Conservation (phyloP, 1,139 yeast genomes). For the Pneumocystis carinii region DNA sequence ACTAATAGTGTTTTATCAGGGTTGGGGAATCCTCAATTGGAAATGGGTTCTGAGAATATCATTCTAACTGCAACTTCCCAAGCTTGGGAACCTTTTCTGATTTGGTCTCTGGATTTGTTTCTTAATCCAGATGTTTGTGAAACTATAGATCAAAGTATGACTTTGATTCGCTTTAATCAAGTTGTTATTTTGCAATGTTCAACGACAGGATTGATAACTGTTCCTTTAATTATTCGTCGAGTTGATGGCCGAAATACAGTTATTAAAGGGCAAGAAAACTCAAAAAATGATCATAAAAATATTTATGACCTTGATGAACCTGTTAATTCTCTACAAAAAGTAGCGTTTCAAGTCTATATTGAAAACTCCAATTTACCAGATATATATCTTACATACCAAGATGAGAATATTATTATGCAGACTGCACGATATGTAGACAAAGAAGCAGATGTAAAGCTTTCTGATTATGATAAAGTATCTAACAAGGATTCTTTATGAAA, state of each 20-base stretch:
- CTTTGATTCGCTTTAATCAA: not conserved
- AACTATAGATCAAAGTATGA: not conserved
- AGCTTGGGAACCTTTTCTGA: not conserved
- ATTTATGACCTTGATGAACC: not conserved
- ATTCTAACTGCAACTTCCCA: not conserved
- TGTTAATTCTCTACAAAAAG: not conserved
- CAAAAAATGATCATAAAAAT: not conserved
- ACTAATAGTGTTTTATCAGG: not conserved
- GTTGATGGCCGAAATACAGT: not conserved
- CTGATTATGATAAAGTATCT: not conserved
- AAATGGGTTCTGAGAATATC: not conserved
- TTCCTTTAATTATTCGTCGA: not conserved
- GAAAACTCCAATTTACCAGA: not conserved
- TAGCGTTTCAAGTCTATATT: not conserved
- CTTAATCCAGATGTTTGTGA: not conserved
- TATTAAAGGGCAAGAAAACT: not conserved
- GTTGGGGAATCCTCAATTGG: not conserved
- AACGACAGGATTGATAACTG: not conserved
- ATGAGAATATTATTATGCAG: not conserved
- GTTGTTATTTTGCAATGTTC: not conserved
- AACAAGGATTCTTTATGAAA: not conserved
- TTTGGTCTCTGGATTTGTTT: not conserved
- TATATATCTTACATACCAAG: not conserved
- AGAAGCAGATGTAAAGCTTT: not conserved
- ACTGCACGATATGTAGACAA: not conserved